Conservation (phyloP, 306 rosid genomes). For the Gleditsia sinensis region DNA sequence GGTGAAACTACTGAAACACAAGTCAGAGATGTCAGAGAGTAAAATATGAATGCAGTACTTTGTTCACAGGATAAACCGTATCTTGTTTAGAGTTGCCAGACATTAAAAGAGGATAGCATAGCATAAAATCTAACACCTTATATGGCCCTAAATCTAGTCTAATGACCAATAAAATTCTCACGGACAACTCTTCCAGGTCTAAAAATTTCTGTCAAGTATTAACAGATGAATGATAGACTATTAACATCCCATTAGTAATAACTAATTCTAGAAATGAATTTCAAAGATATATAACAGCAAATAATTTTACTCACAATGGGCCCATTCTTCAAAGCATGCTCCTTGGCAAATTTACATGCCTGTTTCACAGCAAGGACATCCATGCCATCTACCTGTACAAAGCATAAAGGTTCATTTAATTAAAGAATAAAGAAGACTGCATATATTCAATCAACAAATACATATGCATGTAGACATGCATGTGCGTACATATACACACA, state of each 20-base stretch:
- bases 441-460: constrained; percentile 24
- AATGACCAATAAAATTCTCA: background rate
- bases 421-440: too few relatives aligned
- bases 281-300: background rate
- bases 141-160: constrained; percentile 4
- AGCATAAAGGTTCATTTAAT: constrained; percentile 5
- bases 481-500: background rate
- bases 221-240: background rate
- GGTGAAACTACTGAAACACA: constrained; percentile 1
- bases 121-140: background rate
- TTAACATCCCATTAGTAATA: background rate
- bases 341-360: constrained; percentile 88
- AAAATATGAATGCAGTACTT: background rate
- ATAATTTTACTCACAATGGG: constrained; percentile 73
- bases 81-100: background rate
- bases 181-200: background rate
- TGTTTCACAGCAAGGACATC: constrained; percentile 89
- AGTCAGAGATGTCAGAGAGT: background rate
- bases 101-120: background rate
- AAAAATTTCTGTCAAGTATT: constrained; percentile 1
- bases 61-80: background rate
- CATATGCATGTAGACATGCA: background rate
- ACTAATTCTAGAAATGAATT: background rate
- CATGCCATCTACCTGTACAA: constrained; percentile 87
- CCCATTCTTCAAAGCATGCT: constrained; percentile 82